Percentiles rank a stretch among this genome's conserved stretches.
phyloP scores from a whole-genome alignment of 2,329 filamentous ascomycete species.

The Fusarium metavorans region DNA sequence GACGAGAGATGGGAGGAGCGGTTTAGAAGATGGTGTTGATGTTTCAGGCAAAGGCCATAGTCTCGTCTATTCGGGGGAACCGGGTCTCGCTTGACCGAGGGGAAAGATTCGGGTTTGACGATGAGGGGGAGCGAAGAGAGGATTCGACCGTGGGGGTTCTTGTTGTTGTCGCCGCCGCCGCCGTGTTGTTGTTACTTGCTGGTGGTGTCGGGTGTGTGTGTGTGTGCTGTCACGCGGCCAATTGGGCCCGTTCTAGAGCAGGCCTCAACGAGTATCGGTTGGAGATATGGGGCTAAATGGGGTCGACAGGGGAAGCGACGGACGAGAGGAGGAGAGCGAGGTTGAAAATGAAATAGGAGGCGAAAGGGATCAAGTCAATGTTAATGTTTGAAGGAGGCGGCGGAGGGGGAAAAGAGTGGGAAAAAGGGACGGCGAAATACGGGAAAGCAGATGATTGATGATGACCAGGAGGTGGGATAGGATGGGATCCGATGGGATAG shows the following conservation, averaged over 20 bases:
- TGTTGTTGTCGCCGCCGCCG: not conserved
- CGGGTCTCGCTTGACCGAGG: not conserved
- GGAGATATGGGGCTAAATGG: not conserved
- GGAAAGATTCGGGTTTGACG: not conserved
- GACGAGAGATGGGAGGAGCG: not conserved
- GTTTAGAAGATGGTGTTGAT: not conserved
- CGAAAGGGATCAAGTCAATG: not conserved
- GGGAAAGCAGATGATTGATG: not conserved
- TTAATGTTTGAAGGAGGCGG: not conserved
- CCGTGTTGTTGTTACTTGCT: slow-evolving; percentile 3
- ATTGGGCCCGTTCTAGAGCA: slow-evolving; percentile 32
- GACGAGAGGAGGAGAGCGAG: slow-evolving; percentile 52
- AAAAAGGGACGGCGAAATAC: not conserved
- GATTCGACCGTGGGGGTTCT: not conserved
- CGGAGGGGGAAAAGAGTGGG: not conserved
- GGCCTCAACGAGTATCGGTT: slow-evolving; percentile 7
- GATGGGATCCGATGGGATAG: not conserved
- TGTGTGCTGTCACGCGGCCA: slow-evolving; percentile 27
- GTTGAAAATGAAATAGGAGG: not conserved
- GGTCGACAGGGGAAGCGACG: not conserved
- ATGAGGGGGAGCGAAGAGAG: slow-evolving; percentile 3
- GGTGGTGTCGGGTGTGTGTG: slow-evolving; percentile 1
- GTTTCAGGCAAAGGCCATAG: slow-evolving; percentile 33
- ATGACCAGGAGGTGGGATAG: not conserved
- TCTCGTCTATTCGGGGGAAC: slow-evolving; percentile 8